Conservation (phyloP, 352 stramenopile species). For the Lagenidium giganteum region DNA sequence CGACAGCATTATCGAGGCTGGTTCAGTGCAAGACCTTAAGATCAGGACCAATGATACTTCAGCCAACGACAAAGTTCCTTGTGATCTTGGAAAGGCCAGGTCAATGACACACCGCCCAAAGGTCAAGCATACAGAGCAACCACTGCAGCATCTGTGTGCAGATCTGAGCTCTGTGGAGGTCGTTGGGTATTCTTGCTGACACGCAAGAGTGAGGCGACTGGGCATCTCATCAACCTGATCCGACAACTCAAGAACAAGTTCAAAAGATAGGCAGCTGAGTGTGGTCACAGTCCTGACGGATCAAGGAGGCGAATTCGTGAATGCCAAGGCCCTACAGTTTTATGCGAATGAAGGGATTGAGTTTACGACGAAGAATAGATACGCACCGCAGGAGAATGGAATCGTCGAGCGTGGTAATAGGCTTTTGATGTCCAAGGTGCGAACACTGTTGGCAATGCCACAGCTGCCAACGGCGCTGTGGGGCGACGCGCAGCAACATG, state of each 20-base stretch:
- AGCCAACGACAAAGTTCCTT: background rate
- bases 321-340: background rate
- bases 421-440: conserved; percentile 3
- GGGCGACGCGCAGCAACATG: conserved; percentile 5
- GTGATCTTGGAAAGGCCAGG: background rate
- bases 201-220: conserved; percentile 1
- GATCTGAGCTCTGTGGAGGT: background rate
- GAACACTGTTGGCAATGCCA: conserved; percentile 6
- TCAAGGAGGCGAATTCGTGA: conserved; percentile 12
- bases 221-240: background rate
- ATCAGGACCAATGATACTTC: conserved; percentile 5
- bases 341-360: conserved; percentile 2
- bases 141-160: background rate
- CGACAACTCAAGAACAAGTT: background rate
- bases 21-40: background rate
- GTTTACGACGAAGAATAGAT: conserved; percentile 1
- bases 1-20: background rate
- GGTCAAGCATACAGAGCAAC: background rate
- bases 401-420: conserved; percentile 8
- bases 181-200: conserved; percentile 12
- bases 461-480: conserved; percentile 9
- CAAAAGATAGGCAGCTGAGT: background rate
- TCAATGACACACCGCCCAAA: background rate
- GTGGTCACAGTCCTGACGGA: conserved; percentile 6
- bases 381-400: conserved; percentile 10